Evolutionary conservation across 169 alveolate species (phyloP), one percentile per base, ranked within the genome.

Genomic region (Plasmodium knowlesi): DNA sequence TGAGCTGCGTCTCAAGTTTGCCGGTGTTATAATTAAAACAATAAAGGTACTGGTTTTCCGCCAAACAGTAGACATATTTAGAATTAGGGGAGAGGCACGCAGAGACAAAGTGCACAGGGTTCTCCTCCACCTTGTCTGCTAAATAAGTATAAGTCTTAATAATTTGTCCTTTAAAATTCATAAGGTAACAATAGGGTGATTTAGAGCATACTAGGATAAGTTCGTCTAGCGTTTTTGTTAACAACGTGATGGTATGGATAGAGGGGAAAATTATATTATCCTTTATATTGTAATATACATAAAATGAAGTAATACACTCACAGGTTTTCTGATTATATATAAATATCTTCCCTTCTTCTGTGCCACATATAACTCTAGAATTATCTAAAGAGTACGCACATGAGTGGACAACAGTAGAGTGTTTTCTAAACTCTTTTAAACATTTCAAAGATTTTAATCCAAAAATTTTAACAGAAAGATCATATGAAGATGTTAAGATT

Each of bases 401-500:
- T 3, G 97, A 86, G 84, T 95, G 95, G 1, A 96, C 97, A 53
- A 94, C 93, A 6, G 97, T 84, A 34, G 89, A 67, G 92, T 96
- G 97, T 22, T 96, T 96, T 86, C 94, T 93, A 86, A 95, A 93
- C 61, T 92, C 96, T 92, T 92, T 96, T 53, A 96, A 70, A 61
- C 96, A 84, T 61, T 94, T 96, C 39, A 96, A 95, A 0, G 97
- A 96, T 82, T 96, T 96, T 39, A 96, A 76, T 25, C 97, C 97
- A 54, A 93, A 95, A 25, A 96, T 78, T 93, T 96, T 96, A 28
- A 97, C 98, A 37, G 97, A 88, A 30, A 84, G 79, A 94, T 97
- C 98, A 71, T 96, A 97, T 3, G 98, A 97, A 12, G 97, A 97
- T 37, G 98, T 96, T 70, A 97, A 92, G 39, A 97, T 88, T 84